phyloP scores from a whole-genome alignment of 2,329 filamentous ascomycete species.

The Cordyceps farinosa region DNA sequence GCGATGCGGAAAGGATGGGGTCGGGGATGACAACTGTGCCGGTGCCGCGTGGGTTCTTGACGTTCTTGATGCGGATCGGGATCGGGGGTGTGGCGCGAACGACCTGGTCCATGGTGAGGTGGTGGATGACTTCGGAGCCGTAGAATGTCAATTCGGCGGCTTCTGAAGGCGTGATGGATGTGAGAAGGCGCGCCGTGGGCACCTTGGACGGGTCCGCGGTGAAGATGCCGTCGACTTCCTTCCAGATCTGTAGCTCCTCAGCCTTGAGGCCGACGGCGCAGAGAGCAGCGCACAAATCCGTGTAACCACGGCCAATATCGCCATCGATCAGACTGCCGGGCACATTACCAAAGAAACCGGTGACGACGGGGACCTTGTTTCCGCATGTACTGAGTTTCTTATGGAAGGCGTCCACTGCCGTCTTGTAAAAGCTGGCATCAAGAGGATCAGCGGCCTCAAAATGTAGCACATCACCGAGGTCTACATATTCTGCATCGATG shows the following conservation, averaged over 20 bases:
- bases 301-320: conserved; percentile 92
- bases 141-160: conserved; percentile 95
- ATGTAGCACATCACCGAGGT: conserved; percentile 78
- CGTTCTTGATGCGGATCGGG: conserved; percentile 86
- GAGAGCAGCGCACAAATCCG: conserved; percentile 89
- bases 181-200: conserved; percentile 84
- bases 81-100: conserved; percentile 77
- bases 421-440: conserved; percentile 66
- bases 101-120: conserved; percentile 96
- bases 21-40: conserved; percentile 85
- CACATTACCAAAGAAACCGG: conserved; percentile 92
- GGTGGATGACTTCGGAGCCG: conserved; percentile 95
- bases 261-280: conserved; percentile 86
- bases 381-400: conserved; percentile 63
- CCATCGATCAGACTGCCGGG: conserved; percentile 84
- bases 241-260: conserved; percentile 93
- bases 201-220: conserved; percentile 81
- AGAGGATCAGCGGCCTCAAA: conserved; percentile 58
- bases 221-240: conserved; percentile 97
- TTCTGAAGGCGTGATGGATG: conserved; percentile 87
- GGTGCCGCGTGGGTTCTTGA: conserved; percentile 76
- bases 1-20: conserved; percentile 49
- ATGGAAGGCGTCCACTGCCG: conserved; percentile 57
- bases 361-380: conserved; percentile 71
- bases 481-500: conserved; percentile 83